A percentile compares a stretch with the other conserved stretches of the same genome.
Evolutionary conservation across 352 stramenopile species (phyloP).

Genomic region (Chrysophaeum taylorii): DNA sequence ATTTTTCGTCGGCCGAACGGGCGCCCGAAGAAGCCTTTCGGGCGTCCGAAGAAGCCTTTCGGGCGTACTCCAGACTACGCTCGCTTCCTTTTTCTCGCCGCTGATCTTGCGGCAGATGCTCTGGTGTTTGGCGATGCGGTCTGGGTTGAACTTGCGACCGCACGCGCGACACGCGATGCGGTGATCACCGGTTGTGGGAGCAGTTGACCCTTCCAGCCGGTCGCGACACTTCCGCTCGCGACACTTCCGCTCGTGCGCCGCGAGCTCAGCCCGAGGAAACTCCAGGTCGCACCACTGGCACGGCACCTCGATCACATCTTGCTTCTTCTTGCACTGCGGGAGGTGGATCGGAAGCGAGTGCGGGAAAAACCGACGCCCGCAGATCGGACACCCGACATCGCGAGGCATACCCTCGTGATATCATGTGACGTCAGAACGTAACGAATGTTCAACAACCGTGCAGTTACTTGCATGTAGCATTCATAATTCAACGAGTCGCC

Average conservation of each 20-base stretch:
- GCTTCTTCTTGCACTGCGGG: constrained; percentile 10
- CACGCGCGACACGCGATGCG: not conserved
- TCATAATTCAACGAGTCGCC: no score
- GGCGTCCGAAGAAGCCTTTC: no score
- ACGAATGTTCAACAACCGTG: no score
- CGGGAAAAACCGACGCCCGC: not conserved
- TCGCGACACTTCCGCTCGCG: no score
- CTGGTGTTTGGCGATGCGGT: constrained; percentile 6
- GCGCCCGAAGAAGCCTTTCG: no score
- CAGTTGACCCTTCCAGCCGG: no score
- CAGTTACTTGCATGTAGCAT: no score
- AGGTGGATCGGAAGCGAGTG: constrained; percentile 11
- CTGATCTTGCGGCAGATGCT: constrained; percentile 1
- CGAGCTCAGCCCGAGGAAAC: not conserved
- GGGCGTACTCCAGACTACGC: no score
- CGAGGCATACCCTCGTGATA: not conserved
- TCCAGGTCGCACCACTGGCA: constrained; percentile 1
- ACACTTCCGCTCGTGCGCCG: not conserved
- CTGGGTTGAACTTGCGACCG: not conserved
- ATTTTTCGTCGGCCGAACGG: no score
- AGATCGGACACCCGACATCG: constrained; percentile 11
- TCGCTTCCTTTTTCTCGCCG: not conserved
- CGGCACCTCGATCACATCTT: not conserved
- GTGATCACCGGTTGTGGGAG: not conserved
- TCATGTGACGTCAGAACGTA: no score